Conservation (phyloP, 352 stramenopile species). For the Globisporangium orthogonon region DNA sequence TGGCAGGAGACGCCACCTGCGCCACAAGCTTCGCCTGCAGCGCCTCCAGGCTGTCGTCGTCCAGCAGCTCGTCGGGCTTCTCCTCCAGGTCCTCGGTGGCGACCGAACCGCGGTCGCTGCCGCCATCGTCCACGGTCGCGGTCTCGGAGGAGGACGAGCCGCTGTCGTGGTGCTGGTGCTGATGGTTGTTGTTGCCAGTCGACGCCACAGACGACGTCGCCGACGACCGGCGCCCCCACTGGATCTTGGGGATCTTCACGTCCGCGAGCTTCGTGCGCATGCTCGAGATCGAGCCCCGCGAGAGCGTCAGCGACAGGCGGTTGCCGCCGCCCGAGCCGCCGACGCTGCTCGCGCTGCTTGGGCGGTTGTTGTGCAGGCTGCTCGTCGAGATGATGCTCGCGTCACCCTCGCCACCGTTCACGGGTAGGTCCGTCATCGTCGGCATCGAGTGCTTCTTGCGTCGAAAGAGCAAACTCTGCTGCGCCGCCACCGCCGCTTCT, state of each 20-base stretch:
- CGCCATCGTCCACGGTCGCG: constrained; percentile 47
- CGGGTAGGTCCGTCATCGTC: constrained; percentile 56
- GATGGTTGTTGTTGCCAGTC: constrained; percentile 16
- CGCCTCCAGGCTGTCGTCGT: constrained; percentile 27
- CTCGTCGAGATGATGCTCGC: constrained; percentile 66
- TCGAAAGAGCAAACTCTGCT: constrained; percentile 21
- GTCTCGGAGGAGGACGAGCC: constrained; percentile 26
- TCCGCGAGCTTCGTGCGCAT: constrained; percentile 55
- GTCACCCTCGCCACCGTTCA: constrained; percentile 68
- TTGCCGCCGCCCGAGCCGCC: constrained; percentile 13
- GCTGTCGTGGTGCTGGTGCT: constrained; percentile 31
- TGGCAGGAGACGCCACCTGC: constrained; percentile 11
- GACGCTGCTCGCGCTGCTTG: constrained; percentile 20
- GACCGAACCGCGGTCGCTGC: constrained; percentile 53
- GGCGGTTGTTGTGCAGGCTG: constrained; percentile 16
- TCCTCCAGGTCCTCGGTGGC: constrained; percentile 33
- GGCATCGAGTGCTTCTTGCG: constrained; percentile 68
- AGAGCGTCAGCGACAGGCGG: constrained; percentile 36
- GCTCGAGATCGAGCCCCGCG: constrained; percentile 40
- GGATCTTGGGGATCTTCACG: constrained; percentile 65
- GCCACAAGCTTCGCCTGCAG: constrained; percentile 11
- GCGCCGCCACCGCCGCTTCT: constrained; percentile 12
- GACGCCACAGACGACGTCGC: constrained; percentile 15
- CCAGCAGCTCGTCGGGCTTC: constrained; percentile 13
- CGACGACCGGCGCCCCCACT: constrained; percentile 40